Conservation (phyloP, 352 stramenopile species). For the Globisporangium echinulatum region DNA sequence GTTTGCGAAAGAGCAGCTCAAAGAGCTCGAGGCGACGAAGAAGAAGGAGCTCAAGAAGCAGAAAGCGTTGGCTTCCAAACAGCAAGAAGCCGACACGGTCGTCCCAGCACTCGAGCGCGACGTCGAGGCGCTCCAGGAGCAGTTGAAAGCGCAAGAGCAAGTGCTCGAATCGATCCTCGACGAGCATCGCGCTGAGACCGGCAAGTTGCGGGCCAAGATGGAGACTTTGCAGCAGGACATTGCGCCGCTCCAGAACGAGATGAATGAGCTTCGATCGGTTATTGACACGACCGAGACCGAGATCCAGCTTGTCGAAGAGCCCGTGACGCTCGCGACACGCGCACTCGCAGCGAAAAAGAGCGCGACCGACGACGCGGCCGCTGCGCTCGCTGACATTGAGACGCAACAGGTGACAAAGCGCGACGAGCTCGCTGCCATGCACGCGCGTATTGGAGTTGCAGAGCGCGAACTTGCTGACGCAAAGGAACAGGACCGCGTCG, state of each 20-base stretch:
- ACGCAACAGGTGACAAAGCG: constrained; percentile 54
- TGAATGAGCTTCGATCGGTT: constrained; percentile 64
- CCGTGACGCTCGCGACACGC: constrained; percentile 72
- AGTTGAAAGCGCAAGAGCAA: constrained; percentile 81
- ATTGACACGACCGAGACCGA: constrained; percentile 81
- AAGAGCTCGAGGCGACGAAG: constrained; percentile 87
- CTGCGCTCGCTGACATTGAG: constrained; percentile 48
- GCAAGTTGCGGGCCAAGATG: constrained; percentile 65
- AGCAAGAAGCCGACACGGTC: constrained; percentile 81
- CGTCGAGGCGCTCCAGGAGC: constrained; percentile 57
- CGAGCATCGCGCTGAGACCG: constrained; percentile 69
- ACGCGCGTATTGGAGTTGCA: constrained; percentile 65
- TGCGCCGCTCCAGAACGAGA: constrained; percentile 59
- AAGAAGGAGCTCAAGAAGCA: constrained; percentile 91
- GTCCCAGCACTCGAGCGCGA: constrained; percentile 87
- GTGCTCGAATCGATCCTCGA: constrained; percentile 84
- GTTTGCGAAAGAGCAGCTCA: constrained; percentile 89
- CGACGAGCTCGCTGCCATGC: constrained; percentile 60
- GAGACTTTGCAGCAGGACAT: constrained; percentile 76
- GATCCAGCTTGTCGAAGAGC: constrained; percentile 71
- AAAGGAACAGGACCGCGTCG: constrained; percentile 36
- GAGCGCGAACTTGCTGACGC: constrained; percentile 73
- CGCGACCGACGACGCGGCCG: constrained; percentile 47
- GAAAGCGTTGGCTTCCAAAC: constrained; percentile 71
- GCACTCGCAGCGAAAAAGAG: constrained; percentile 60